These are phyloP conservation scores for Ophiocordyceps sinensis DNA, from an alignment of 2,329 filamentous ascomycete species.

Conservation along the genomic window DNA sequence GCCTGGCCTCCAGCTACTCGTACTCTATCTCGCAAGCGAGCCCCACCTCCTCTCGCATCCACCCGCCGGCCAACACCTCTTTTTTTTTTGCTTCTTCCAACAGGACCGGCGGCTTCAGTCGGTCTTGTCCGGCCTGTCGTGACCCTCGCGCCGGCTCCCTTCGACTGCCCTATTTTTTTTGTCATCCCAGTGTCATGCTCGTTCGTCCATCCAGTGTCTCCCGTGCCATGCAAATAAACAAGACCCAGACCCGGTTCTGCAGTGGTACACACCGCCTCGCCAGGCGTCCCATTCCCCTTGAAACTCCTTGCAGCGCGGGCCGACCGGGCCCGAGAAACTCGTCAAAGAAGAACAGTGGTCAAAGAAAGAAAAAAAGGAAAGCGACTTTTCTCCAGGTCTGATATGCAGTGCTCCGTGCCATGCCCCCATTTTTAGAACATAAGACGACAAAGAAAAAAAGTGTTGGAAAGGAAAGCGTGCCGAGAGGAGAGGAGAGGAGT, in stretches of 20 bases:
- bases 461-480: neutral
- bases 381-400: slow-evolving; percentile 20
- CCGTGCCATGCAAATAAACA: slow-evolving; percentile 21
- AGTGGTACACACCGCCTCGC: slow-evolving; percentile 15
- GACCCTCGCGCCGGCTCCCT: slow-evolving; percentile 1
- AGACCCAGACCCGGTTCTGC: slow-evolving; percentile 9
- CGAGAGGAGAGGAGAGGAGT: slow-evolving; percentile 2
- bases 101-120: neutral
- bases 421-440: slow-evolving; percentile 16
- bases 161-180: slow-evolving; percentile 4
- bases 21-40: slow-evolving; percentile 2
- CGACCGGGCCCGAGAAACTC: slow-evolving; percentile 5
- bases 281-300: slow-evolving; percentile 10
- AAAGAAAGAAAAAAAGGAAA: slow-evolving; percentile 11
- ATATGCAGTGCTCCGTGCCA: slow-evolving; percentile 35
- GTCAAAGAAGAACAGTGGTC: slow-evolving; percentile 8
- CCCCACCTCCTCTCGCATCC: neutral
- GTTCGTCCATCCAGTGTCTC: slow-evolving; percentile 11
- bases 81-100: neutral
- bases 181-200: slow-evolving; percentile 3
- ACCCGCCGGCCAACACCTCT: neutral
- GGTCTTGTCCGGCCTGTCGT: neutral
- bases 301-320: slow-evolving; percentile 3
- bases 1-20: slow-evolving; percentile 3
- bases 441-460: slow-evolving; percentile 6